phyloP scores from a whole-genome alignment of 768 basidiomycete species.

The Naganishia kalamii region DNA sequence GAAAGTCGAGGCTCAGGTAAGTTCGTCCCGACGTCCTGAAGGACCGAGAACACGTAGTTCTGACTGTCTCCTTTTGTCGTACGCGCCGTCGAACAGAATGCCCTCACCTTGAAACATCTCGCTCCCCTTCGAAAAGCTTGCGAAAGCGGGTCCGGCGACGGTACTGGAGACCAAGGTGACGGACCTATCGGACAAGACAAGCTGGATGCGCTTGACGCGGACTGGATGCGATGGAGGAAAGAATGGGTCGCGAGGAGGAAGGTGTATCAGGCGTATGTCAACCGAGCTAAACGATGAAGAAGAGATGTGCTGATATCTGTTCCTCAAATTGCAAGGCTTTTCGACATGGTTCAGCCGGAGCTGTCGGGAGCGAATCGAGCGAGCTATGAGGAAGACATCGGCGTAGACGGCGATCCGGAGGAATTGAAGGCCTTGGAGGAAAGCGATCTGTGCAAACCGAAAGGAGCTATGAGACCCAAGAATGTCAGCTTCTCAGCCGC shows the following conservation, averaged over 20 bases:
- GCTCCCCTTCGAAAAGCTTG: slow-evolving; percentile 28
- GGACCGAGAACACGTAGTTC: slow-evolving; percentile 17
- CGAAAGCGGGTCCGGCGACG: neutral
- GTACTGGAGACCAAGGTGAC: slow-evolving; percentile 14
- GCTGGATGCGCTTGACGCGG: slow-evolving; percentile 60
- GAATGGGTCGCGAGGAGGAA: slow-evolving; percentile 75
- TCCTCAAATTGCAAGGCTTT: slow-evolving; percentile 54
- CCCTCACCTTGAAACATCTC: slow-evolving; percentile 27
- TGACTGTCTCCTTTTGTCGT: slow-evolving; percentile 20
- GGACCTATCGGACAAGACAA: slow-evolving; percentile 60
- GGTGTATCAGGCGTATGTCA: slow-evolving; percentile 64
- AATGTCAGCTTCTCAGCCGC: neutral
- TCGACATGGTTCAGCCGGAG: slow-evolving; percentile 64
- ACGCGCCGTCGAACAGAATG: slow-evolving; percentile 35
- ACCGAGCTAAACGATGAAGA: neutral
- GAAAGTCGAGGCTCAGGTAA: slow-evolving; percentile 56
- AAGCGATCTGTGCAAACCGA: slow-evolving; percentile 54
- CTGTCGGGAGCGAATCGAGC: slow-evolving; percentile 61
- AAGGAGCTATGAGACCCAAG: neutral
- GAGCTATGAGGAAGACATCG: slow-evolving; percentile 68
- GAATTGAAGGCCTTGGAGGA: slow-evolving; percentile 66
- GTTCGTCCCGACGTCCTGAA: slow-evolving; percentile 20
- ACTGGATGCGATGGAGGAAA: slow-evolving; percentile 72
- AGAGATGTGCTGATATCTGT: neutral
- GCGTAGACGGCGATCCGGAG: slow-evolving; percentile 67